Evolutionary conservation across 2,329 filamentous ascomycete species (phyloP).

Genomic region (Sporothrix protearum): DNA sequence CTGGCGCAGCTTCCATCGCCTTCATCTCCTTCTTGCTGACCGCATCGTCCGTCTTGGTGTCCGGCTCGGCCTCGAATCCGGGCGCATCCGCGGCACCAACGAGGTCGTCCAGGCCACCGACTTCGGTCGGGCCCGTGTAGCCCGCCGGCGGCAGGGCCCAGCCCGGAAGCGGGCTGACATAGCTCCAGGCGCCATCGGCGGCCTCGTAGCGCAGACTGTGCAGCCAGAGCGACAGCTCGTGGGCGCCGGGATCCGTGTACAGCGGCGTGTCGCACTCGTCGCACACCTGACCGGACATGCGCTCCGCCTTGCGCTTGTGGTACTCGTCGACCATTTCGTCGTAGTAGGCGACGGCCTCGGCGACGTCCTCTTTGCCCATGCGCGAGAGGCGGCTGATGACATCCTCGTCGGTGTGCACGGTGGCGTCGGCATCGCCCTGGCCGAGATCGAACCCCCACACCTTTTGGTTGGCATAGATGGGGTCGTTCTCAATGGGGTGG

Average conservation of each 20-base stretch:
- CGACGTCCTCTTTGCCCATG: slow-evolving; percentile 93
- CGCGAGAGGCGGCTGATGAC: slow-evolving; percentile 78
- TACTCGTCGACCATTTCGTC: slow-evolving; percentile 91
- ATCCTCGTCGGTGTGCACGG: slow-evolving; percentile 75
- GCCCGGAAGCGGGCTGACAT: slow-evolving; percentile 74
- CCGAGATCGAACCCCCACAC: slow-evolving; percentile 86
- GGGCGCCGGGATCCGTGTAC: slow-evolving; percentile 85
- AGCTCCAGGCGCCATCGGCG: slow-evolving; percentile 77
- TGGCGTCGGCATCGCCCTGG: slow-evolving; percentile 59
- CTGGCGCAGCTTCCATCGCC: neutral
- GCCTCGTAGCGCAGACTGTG: slow-evolving; percentile 91
- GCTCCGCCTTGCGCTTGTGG: slow-evolving; percentile 85
- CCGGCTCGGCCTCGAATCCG: slow-evolving; percentile 31
- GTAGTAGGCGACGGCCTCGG: slow-evolving; percentile 87
- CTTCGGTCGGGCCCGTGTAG: slow-evolving; percentile 65
- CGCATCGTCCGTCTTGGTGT: neutral
- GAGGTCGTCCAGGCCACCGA: slow-evolving; percentile 58
- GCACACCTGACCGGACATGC: slow-evolving; percentile 82
- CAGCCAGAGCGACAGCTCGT: slow-evolving; percentile 90
- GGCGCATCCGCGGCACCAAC: slow-evolving; percentile 47
- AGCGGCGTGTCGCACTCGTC: slow-evolving; percentile 78
- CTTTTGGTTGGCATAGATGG: slow-evolving; percentile 90
- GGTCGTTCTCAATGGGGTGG: slow-evolving; percentile 94
- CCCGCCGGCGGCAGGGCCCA: slow-evolving; percentile 84
- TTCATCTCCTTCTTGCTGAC: neutral